phyloP scores from a whole-genome alignment of 306 rosid species.

The Pyrus communis region DNA sequence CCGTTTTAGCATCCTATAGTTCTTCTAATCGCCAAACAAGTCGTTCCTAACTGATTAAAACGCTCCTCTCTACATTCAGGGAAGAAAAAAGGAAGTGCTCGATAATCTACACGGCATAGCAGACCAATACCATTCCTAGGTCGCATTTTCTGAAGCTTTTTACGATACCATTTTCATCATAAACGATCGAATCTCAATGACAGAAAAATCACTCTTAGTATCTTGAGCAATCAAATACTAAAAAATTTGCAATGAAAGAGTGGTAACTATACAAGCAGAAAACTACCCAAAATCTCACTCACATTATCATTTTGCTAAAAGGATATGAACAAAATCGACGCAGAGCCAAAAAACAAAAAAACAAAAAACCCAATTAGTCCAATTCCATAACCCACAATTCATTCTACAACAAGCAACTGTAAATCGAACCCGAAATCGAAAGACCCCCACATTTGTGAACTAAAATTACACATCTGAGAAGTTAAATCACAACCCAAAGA shows the following conservation, averaged over 20 bases:
- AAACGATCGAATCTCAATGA: neutral
- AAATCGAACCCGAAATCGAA: neutral
- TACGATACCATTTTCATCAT: neutral
- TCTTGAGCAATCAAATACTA: neutral
- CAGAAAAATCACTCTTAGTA: neutral
- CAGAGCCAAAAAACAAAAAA: too few relatives aligned
- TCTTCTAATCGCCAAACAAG: neutral
- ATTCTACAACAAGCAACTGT: neutral
- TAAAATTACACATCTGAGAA: neutral
- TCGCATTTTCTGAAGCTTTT: neutral
- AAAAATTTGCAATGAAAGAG: neutral
- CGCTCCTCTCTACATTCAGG: neutral
- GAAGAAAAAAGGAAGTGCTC: neutral
- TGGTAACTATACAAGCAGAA: neutral
- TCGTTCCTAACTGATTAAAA: neutral
- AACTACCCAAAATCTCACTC: neutral
- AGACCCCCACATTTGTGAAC: neutral
- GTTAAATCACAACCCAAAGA: neutral
- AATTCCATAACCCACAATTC: neutral
- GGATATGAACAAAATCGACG: neutral
- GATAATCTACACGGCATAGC: neutral
- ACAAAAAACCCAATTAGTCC: neutral
- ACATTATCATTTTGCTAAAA: neutral
- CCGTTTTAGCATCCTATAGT: neutral
- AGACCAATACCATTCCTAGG: neutral